Base-by-base conservation (phyloP, 2,329 filamentous ascomycete species). In the Periconia digitata region DNA sequence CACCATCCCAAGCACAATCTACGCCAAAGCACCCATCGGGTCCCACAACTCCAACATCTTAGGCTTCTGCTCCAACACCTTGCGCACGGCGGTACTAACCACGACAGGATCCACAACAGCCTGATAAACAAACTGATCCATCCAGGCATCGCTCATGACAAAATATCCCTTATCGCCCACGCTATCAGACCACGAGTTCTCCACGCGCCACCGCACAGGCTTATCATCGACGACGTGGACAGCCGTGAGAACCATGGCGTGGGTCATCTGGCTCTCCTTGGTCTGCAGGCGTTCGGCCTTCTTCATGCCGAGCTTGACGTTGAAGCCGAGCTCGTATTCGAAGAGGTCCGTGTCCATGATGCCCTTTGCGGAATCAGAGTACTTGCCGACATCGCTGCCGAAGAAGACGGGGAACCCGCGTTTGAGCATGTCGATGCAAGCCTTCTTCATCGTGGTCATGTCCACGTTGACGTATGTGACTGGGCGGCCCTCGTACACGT, bases 171-270 rank as follows among this genome's bases (percentile, higher is more conserved):
- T 84, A 12, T 85, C 82, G 0, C 91, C 91, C 0, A 80, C 80
- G 0, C 64, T 74, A 35, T 83, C 78, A 12, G 87, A 89, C 90
- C 90, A 95, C 47, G 83, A 87, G 67, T 95, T 95, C 79, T 95
- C 87, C 6, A 95, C 89, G 45, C 90, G 78, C 91, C 91, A 96
- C 38, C 90, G 76, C 1, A 90, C 81, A 2, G 84, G 79, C 70
- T 83, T 81, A 1, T 83, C 85, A 50, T 82, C 73, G 22, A 80
- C 85, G 2, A 95, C 69, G 64, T 96, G 90, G 39, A 95, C 91
- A 1, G 84, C 91, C 2, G 90, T 95, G 53, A 96, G 72, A 0
- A 95, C 89, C 91, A 95, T 95, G 4, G 91, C 91, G 63, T 95
- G 91, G 1, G 90, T 95, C 90, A 96, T 95, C 43, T 83, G 79